Base-by-base conservation (phyloP, 2,329 filamentous ascomycete genomes). In the Botrytis sinoallii region DNA sequence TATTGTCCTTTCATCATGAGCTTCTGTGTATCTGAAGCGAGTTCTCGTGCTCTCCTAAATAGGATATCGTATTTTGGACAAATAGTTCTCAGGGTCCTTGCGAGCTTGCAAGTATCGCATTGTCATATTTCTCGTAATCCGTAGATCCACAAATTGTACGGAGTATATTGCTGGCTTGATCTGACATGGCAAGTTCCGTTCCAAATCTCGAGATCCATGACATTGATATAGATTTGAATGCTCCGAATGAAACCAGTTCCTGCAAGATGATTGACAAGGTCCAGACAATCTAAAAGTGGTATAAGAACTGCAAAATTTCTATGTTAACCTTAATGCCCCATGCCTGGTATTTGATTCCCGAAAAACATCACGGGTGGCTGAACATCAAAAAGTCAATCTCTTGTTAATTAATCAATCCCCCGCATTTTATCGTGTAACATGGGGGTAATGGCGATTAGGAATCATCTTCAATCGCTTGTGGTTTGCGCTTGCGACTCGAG, bases 121-220 rank as follows among this genome's bases (percentile, higher is more conserved):
- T 14, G 32, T 40, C 25, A 40, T 40, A n/a, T 38, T 25, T 29
- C 22, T 46, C 22, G 12, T 52, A 66, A 8, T n/a, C 20, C 44
- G 20, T 38, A 66, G 20, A 35, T 66, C 29, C 29, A 48, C 29
- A 38, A 32, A 29, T 7, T 38, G 14, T 66, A n/a, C n/a, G n/a
- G n/a, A n/a, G n/a, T n/a, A 20, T 66, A 52, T 52, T 67, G 32
- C 44, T 67, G 32, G 52, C 44, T 55, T 18, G n/a, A 22, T 67
- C 65, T 67, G 46, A 67, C 65, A 55, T 40, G 65, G 14, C 32
- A 55, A 67, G 7, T 55, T 55, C 65, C 65, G 46, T 35, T 67
- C 14, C 7, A 16, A 67, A 40, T 40, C 2, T 40, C 46, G n/a
- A 3, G 35, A 29, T 2, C 32, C 65, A 40, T 55, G 25, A 52